Base-by-base conservation (phyloP, 805 yeast species). In the Teunomyces aglyptinius region DNA sequence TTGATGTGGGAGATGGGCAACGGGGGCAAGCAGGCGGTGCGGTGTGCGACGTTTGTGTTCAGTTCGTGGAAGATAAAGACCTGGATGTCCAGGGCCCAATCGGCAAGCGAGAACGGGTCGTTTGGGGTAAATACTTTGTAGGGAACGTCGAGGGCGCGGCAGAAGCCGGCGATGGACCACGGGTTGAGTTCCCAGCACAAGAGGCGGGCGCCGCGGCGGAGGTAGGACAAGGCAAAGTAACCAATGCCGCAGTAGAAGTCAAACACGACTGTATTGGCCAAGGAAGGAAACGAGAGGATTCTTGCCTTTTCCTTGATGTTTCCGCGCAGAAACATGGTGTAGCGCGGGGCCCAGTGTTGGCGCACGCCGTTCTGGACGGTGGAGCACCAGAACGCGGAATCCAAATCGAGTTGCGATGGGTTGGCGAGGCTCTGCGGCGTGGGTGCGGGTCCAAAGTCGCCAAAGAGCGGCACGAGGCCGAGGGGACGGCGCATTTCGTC, bases 161-260 rank as follows among this genome's bases (percentile, higher is more conserved):
- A 55, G 32, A 89, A 68, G 0, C 95, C 96, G 53, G 83, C 81
- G 3, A 85, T 75, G 38, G 92, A 85, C 94, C 94, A 88, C 2
- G 89, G 86, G 55, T 89, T 89, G 38, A 89, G 63, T 50, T 89
- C 96, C 89, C 96, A 89, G 57, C 95, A 83, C 41, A 82, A 75
- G 1, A 87, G 65, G 6, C 64, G 56, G 1, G 89, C 88, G 1
- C 76, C 75, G 24, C 73, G 67, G 41, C 68, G 70, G 38, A 86
- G 67, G 57, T 89, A 89, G 39, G 87, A 74, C 20, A 89, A 65
- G 5, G 90, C 78, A 61, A 89, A 89, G 63, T 89, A 89, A 3
- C 96, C 96, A 41, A 89, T 89, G 0, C 96, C 96, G 26, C 86
- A 82, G 60, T 89, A 89, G 36, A 89, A 56, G 58, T 89, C 96